Evolutionary conservation across 345 rosid genomes (phyloP).

Genomic region (Aquilaria yunnanensis): DNA sequence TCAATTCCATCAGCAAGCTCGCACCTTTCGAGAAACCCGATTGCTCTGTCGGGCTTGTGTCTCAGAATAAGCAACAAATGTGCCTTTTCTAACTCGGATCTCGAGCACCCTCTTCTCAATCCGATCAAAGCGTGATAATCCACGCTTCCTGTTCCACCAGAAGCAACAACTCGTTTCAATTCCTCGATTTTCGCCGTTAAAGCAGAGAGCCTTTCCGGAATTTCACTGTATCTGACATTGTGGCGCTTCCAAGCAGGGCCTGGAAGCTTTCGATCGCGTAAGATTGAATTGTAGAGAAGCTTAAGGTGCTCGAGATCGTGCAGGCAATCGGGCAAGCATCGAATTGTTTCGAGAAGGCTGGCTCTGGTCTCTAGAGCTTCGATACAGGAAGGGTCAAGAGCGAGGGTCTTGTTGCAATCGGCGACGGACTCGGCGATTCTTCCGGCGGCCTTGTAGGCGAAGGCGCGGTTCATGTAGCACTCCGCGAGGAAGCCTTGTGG

Average conservation of each 20-base stretch:
- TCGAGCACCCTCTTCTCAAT: constrained; percentile 71
- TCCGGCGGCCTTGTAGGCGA: constrained; percentile 68
- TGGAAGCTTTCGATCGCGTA: constrained; percentile 82
- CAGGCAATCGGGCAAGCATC: constrained; percentile 82
- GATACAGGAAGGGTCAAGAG: constrained; percentile 77
- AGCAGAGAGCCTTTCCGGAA: constrained; percentile 73
- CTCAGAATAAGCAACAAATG: constrained; percentile 62
- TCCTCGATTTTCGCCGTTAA: constrained; percentile 56
- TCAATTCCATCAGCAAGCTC: constrained; percentile 66
- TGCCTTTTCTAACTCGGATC: constrained; percentile 89
- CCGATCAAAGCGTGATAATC: constrained; percentile 87
- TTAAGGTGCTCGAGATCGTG: constrained; percentile 95
- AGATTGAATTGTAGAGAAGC: constrained; percentile 73
- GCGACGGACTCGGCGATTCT: constrained; percentile 81
- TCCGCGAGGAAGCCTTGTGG: constrained; percentile 92
- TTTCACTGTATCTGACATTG: constrained; percentile 72
- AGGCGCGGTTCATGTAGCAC: constrained; percentile 84
- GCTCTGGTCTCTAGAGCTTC: constrained; percentile 93
- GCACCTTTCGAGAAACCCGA: constrained; percentile 62
- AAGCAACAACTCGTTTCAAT: constrained; percentile 68
- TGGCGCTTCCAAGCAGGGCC: constrained; percentile 97
- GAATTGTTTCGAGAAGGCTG: constrained; percentile 60
- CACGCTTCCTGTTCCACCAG: constrained; percentile 71
- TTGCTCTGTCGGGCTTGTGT: constrained; percentile 85
- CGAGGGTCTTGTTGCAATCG: constrained; percentile 85